These are phyloP conservation scores for Eremochloa ophiuroides DNA, from an alignment of 176 grass and related monocot genomes.

Conservation along the genomic window DNA sequence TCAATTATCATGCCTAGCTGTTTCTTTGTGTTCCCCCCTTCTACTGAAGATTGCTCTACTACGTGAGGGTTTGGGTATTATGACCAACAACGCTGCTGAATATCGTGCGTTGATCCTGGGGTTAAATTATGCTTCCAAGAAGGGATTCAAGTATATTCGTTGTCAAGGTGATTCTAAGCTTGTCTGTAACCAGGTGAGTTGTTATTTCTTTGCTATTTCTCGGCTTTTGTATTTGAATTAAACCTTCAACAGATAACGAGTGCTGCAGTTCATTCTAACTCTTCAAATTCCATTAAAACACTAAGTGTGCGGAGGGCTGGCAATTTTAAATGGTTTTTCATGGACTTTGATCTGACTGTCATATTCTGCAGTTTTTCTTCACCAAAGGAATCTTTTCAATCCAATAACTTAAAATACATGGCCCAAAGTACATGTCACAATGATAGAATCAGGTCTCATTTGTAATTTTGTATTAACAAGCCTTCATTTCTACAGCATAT, in stretches of 20 bases:
- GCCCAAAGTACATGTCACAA: neutral
- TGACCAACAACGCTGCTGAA: conserved; percentile 73
- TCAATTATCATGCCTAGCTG: conserved; percentile 6
- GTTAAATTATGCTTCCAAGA: conserved; percentile 64
- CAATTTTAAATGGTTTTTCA: neutral
- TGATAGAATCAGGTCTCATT: neutral
- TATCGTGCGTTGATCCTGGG: conserved; percentile 88
- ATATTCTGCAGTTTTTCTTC: neutral
- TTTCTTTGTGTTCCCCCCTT: neutral
- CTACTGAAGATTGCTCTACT: conserved; percentile 58
- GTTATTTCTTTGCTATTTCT: neutral
- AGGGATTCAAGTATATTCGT: conserved; percentile 75
- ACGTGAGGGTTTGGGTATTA: conserved; percentile 70
- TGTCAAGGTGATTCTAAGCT: conserved; percentile 76
- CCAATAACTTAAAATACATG: neutral
- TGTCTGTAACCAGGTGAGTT: conserved; percentile 67
- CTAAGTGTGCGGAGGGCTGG: neutral
- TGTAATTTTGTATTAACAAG: neutral
- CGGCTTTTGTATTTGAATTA: neutral
- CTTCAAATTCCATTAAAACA: neutral
- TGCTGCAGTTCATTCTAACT: neutral
- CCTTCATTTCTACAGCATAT: neutral
- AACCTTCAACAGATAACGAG: neutral
- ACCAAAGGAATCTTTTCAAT: neutral
- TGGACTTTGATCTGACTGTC: neutral